phyloP scores from a whole-genome alignment of 352 stramenopile species.

The Thraustochytrium striatum region DNA sequence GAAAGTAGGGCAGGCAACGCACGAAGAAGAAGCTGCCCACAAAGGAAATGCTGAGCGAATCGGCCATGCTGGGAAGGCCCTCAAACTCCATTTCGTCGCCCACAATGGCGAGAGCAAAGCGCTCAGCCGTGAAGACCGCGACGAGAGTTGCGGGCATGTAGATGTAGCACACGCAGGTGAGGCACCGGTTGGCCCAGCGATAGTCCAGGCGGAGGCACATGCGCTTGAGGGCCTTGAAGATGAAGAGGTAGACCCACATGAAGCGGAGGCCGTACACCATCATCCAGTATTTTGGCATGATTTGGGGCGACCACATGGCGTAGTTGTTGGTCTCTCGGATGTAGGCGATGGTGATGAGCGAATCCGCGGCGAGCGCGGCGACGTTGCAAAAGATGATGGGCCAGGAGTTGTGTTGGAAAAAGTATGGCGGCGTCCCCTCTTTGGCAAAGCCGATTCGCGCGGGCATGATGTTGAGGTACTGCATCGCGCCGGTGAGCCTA shows the following conservation, averaged over 20 bases:
- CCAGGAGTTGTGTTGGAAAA: background rate
- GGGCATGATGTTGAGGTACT: background rate
- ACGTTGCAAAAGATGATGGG: background rate
- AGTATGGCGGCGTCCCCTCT: background rate
- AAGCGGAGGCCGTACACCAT: background rate
- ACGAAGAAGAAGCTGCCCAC: background rate
- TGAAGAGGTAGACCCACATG: background rate
- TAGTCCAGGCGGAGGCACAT: background rate
- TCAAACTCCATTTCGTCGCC: background rate
- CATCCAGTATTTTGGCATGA: background rate
- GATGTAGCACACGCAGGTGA: background rate
- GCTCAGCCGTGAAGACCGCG: background rate
- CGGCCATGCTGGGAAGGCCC: background rate
- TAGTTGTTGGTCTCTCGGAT: background rate
- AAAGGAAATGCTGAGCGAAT: background rate
- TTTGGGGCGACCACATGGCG: background rate
- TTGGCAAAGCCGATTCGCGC: background rate
- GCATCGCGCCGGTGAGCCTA: background rate
- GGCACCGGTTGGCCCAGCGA: background rate
- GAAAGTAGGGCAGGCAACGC: background rate
- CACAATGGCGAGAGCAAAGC: background rate
- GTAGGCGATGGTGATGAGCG: background rate
- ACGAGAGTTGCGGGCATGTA: background rate
- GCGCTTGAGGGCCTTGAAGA: background rate
- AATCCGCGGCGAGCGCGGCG: background rate